These are phyloP conservation scores for Dictyostelium discoideum DNA, from an alignment of 78 protist species.

Conservation along the genomic window dicty_2.7 NC_007088.5:8030001-8030500, in stretches of 20 bases:
- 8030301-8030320: constrained; percentile 74
- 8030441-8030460: constrained; percentile 64
- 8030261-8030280: constrained; percentile 42
- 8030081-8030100: constrained; percentile 54
- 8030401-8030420: constrained; percentile 47
- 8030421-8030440: constrained; percentile 39
- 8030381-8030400: constrained; percentile 68
- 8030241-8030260: constrained; percentile 53
- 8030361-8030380: constrained; percentile 60
- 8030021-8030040: constrained; percentile 82
- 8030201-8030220: constrained; percentile 53
- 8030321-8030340: constrained; percentile 63
- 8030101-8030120: constrained; percentile 65
- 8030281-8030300: constrained; percentile 63
- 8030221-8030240: constrained; percentile 27
- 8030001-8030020: constrained; percentile 73
- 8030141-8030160: constrained; percentile 54
- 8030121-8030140: constrained; percentile 73
- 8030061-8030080: constrained; percentile 56
- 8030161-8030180: constrained; percentile 65
- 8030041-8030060: constrained; percentile 46
- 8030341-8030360: constrained; percentile 48
- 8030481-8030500: constrained; percentile 42
- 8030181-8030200: constrained; percentile 28
- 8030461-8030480: constrained; percentile 50